phyloP scores from a whole-genome alignment of 2,329 filamentous ascomycete genomes.

The Monilinia polystroma region DNA sequence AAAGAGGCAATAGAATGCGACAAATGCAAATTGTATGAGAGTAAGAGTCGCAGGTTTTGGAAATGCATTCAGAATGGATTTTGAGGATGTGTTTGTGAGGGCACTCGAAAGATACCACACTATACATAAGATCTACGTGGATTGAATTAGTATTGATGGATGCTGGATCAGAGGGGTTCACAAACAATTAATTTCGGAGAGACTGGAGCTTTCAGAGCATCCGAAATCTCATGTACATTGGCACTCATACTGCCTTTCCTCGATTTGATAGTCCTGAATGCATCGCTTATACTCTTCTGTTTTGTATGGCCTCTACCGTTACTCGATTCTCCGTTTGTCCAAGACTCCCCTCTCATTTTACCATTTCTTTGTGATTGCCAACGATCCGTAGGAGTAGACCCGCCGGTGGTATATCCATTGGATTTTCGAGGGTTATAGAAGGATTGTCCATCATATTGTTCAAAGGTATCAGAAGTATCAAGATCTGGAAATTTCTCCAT shows the following conservation, averaged over 20 bases:
- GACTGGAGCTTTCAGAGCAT: conserved; percentile 84
- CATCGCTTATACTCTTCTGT: conserved; percentile 86
- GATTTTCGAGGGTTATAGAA: conserved; percentile 27
- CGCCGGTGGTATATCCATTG: conserved; percentile 37
- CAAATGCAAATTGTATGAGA: conserved; percentile 88
- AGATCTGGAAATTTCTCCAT: conserved; percentile 62
- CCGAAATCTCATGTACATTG: conserved; percentile 90
- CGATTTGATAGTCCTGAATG: conserved; percentile 77
- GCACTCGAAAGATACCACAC: conserved; percentile 96
- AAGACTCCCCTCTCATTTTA: conserved; percentile 34
- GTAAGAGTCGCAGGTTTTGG: conserved; percentile 90
- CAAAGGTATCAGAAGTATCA: conserved; percentile 41
- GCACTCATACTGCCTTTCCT: conserved; percentile 84
- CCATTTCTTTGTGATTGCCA: conserved; percentile 62
- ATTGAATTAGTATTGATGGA: conserved; percentile 27
- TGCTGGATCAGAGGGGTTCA: conserved; percentile 23
- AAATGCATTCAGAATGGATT: conserved; percentile 90
- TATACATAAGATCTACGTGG: conserved; percentile 71
- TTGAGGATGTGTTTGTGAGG: conserved; percentile 95
- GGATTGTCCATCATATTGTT: conserved; percentile 28
- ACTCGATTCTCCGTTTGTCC: conserved; percentile 32
- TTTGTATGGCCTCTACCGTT: conserved; percentile 53
- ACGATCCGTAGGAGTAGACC: conserved; percentile 46
- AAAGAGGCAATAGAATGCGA: conserved; percentile 81
- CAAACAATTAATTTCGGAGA: conserved; percentile 84